phyloP scores from a whole-genome alignment of 2,329 filamentous ascomycete genomes.

The Fusarium nanum region DNA sequence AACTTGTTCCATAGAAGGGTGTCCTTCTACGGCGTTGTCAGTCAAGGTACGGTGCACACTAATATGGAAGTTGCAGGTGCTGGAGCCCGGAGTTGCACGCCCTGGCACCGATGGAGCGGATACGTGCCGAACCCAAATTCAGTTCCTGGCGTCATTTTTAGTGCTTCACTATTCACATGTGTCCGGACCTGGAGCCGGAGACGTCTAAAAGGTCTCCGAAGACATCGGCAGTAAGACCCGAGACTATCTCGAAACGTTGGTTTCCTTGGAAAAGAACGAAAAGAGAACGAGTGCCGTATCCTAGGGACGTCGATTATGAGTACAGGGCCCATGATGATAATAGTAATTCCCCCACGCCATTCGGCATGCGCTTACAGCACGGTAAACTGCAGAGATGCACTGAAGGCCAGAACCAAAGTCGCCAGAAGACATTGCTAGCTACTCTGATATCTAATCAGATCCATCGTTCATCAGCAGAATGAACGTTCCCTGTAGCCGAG shows the following conservation, averaged over 20 bases:
- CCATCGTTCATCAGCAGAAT: conserved; percentile 30
- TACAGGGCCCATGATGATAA: neutral
- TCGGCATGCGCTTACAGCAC: neutral
- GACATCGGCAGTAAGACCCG: conserved; percentile 30
- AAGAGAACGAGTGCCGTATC: neutral
- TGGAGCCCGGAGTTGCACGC: conserved; percentile 20
- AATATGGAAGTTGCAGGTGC: conserved; percentile 9
- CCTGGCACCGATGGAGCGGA: conserved; percentile 29
- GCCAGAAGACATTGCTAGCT: neutral
- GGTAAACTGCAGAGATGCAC: neutral
- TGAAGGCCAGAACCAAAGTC: neutral
- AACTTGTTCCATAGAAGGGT: conserved; percentile 9
- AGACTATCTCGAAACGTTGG: neutral
- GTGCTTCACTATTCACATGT: conserved; percentile 12
- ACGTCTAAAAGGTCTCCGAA: conserved; percentile 4
- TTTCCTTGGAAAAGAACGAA: neutral
- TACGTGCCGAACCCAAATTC: conserved; percentile 26
- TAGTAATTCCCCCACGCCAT: neutral
- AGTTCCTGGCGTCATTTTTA: conserved; percentile 30
- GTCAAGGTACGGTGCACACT: conserved; percentile 17
- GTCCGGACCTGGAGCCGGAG: conserved; percentile 7
- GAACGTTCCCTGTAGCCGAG: conserved; percentile 16
- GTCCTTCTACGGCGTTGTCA: neutral
- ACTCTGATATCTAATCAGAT: conserved; percentile 46
- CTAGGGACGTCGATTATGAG: neutral